Conservation (phyloP, 371 early-diverging fungal species). For the Rhizomucor pusillus region DNA sequence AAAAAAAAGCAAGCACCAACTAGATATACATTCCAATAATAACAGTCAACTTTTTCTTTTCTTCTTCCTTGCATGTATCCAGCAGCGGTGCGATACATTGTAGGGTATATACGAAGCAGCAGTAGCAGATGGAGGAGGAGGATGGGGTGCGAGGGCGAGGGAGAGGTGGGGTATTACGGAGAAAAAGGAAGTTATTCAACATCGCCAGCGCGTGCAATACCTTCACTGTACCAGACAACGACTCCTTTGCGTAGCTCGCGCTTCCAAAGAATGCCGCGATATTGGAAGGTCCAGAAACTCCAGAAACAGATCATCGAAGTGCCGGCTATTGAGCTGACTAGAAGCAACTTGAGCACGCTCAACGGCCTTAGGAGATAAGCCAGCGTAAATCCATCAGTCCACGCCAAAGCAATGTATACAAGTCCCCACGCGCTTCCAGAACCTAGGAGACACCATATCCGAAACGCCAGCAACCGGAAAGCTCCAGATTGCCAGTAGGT, state of each 20-base stretch:
- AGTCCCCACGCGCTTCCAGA: slow-evolving; percentile 61
- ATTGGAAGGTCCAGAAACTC: slow-evolving; percentile 71
- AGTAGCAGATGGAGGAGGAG: too few relatives aligned
- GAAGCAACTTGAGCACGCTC: slow-evolving; percentile 40
- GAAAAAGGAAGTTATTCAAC: slow-evolving; percentile 11
- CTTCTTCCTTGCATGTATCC: too few relatives aligned
- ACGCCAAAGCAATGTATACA: slow-evolving; percentile 50
- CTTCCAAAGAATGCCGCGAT: slow-evolving; percentile 63
- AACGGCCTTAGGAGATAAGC: slow-evolving; percentile 35
- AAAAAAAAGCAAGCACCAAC: too few relatives aligned
- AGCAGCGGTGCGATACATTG: too few relatives aligned
- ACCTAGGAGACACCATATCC: slow-evolving; percentile 59
- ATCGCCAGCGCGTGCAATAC: slow-evolving; percentile 43
- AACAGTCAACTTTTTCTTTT: too few relatives aligned
- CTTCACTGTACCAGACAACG: slow-evolving; percentile 60
- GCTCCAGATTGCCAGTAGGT: slow-evolving; percentile 24
- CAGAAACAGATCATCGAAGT: slow-evolving; percentile 57
- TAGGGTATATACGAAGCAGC: too few relatives aligned
- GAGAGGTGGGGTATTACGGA: not conserved
- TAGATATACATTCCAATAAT: too few relatives aligned
- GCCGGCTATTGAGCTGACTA: slow-evolving; percentile 55
- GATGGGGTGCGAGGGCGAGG: not conserved
- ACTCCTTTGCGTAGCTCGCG: slow-evolving; percentile 61
- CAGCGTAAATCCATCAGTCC: slow-evolving; percentile 41
- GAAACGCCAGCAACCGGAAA: slow-evolving; percentile 37